A percentile compares a stretch with the other conserved stretches of the same genome.
These are phyloP conservation scores for Trichoderma guizhouense DNA, from an alignment of 2,329 filamentous ascomycete species.

Conservation along the genomic window DNA sequence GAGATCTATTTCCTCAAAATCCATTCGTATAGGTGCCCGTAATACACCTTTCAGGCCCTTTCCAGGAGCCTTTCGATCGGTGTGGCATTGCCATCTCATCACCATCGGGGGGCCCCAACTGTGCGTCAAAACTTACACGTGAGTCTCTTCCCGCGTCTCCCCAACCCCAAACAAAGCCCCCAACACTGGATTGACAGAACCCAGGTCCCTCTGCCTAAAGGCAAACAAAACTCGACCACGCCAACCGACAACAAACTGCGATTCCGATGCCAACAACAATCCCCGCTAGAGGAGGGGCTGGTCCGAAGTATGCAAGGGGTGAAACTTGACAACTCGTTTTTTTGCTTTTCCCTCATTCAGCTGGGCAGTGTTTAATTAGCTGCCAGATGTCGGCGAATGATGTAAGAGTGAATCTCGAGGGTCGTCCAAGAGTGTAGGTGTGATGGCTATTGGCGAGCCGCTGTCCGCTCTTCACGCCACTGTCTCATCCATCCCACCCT, in stretches of 20 bases:
- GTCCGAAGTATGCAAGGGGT: neutral
- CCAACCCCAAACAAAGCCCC: neutral
- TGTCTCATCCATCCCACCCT: conserved; percentile 1
- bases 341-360: neutral
- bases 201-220: neutral
- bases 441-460: neutral
- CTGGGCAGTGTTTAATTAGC: conserved; percentile 6
- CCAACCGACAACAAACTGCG: neutral
- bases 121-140: neutral
- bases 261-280: neutral
- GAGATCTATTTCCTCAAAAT: neutral
- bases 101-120: neutral
- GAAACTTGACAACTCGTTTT: neutral
- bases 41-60: neutral
- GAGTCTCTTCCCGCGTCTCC: neutral
- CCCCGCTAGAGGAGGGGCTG: neutral
- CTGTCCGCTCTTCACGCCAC: neutral
- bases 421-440: neutral
- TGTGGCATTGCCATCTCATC: neutral
- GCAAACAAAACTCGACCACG: neutral
- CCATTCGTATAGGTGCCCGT: neutral
- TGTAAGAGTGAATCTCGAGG: conserved; percentile 3
- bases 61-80: neutral
- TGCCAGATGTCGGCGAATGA: neutral
- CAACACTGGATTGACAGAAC: neutral